Base-by-base conservation (phyloP, 345 rosid species). In the Ceriops tagal region DNA sequence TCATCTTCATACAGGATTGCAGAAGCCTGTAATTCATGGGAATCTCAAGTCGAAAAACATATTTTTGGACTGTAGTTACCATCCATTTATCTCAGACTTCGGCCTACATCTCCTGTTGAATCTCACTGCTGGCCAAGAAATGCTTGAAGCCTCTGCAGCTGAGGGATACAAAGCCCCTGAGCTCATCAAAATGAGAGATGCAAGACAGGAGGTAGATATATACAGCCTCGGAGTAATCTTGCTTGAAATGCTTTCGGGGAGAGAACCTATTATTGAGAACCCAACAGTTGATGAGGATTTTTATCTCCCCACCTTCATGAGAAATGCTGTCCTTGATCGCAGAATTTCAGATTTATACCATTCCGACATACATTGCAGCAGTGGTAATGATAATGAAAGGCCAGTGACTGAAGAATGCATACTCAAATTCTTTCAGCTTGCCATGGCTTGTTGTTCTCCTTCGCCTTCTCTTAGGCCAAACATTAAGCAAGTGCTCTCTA, bases 121-220 rank as follows among this genome's bases (percentile, higher is more conserved):
- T 69, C 82, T 78, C 7, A 61, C 87, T 3, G 75, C 90, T 67
- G 95, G 80, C 32, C 97, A 89, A 72, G 91, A 87, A 79, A 83
- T 91, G 87, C 92, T 91, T 1, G 98, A 93, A 66, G 78, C 81
- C n/a, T 85, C 82, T 6, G 89, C 91, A 20, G 83, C 84, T 19
- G 83, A 86, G 78, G 98, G 98, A 22, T 93, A 93, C 72, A 93
- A 86, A 79, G 90, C 98, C 46, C 96, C 97, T n/a, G 97, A 93
- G 84, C 86, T 93, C 27, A 84, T 88, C 70, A 91, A 93, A 71
- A 82, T 91, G 89, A 89, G 79, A 65, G 96, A 91, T 73, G 95
- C 78, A 22, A 84, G 78, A 24, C 83, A 73, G 67, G 88, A 77
- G 78, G 83, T 87, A 66, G 98, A 93, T 75, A 79, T 88, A 46